phyloP scores from a whole-genome alignment of 768 basidiomycete genomes.

The Psilocybe cubensis region DNA sequence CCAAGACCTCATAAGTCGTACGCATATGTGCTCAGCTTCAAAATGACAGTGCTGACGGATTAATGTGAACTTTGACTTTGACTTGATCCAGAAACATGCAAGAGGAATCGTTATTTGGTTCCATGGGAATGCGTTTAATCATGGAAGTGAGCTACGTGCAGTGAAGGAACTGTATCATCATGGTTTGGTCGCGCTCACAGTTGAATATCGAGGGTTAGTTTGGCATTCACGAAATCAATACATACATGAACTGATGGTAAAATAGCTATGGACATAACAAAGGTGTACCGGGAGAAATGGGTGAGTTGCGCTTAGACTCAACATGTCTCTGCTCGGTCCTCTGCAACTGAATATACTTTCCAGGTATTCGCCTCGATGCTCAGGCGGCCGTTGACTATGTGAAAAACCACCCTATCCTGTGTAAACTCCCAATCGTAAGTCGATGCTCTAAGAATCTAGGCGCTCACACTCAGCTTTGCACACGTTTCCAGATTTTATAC shows the following conservation, averaged over 20 bases:
- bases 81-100: not conserved
- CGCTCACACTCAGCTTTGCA: not conserved
- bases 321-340: not conserved
- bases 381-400: conserved; percentile 80
- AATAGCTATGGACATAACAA: conserved; percentile 78
- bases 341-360: not conserved
- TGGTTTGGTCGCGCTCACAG: conserved; percentile 84
- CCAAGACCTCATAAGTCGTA: not conserved
- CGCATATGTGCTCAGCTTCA: too few species aligned
- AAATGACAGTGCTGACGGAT: not conserved
- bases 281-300: conserved; percentile 79
- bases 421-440: conserved; percentile 61
- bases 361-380: conserved; percentile 78
- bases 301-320: conserved; percentile 34
- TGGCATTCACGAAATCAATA: too few species aligned
- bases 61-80: not conserved
- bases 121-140: conserved; percentile 80
- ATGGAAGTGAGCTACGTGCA: conserved; percentile 67
- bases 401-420: conserved; percentile 54
- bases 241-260: not conserved
- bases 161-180: conserved; percentile 68
- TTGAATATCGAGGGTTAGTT: conserved; percentile 86
- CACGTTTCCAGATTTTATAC: conserved; percentile 54
- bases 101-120: conserved; percentile 76
- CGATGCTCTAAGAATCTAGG: not conserved